Evolutionary conservation across 139 green algal species (phyloP).

Genomic region (Diplosphaera chodatii): DNA sequence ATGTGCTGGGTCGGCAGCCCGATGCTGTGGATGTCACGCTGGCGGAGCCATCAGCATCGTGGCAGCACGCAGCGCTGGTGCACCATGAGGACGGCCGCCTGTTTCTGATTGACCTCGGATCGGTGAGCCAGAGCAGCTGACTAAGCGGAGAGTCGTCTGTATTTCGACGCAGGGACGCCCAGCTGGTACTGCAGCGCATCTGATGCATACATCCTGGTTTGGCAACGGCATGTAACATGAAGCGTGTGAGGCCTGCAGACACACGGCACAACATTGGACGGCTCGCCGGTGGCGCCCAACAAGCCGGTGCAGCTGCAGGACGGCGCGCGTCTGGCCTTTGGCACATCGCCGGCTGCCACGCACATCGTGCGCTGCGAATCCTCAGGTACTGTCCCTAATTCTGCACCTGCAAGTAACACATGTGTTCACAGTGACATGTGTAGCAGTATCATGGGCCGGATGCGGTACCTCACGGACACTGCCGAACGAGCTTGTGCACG

Average conservation of each 20-base stretch:
- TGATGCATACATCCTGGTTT: no score
- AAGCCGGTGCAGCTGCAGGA: slow-evolving; percentile 48
- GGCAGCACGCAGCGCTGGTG: slow-evolving; percentile 60
- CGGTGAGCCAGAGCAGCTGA: slow-evolving; percentile 15
- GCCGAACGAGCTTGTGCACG: no score
- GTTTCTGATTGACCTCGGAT: slow-evolving; percentile 65
- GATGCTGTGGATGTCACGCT: slow-evolving; percentile 38
- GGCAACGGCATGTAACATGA: no score
- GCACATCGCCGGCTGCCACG: neutral
- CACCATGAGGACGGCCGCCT: slow-evolving; percentile 60
- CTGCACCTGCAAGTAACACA: no score
- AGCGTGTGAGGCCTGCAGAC: no score
- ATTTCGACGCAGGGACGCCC: no score
- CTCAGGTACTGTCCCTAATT: slow-evolving; percentile 29
- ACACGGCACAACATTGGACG: slow-evolving; percentile 43
- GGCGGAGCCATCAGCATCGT: slow-evolving; percentile 22
- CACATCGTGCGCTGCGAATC: slow-evolving; percentile 30
- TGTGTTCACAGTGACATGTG: no score
- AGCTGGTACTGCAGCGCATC: no score
- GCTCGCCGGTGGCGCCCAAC: slow-evolving; percentile 24
- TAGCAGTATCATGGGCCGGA: no score
- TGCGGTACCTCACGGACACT: no score
- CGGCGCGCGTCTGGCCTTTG: slow-evolving; percentile 25
- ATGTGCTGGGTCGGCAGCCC: slow-evolving; percentile 5
- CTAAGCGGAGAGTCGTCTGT: no score